Conservation (phyloP, 75 land plant genomes). For the Selaginella tamariscina region DNA sequence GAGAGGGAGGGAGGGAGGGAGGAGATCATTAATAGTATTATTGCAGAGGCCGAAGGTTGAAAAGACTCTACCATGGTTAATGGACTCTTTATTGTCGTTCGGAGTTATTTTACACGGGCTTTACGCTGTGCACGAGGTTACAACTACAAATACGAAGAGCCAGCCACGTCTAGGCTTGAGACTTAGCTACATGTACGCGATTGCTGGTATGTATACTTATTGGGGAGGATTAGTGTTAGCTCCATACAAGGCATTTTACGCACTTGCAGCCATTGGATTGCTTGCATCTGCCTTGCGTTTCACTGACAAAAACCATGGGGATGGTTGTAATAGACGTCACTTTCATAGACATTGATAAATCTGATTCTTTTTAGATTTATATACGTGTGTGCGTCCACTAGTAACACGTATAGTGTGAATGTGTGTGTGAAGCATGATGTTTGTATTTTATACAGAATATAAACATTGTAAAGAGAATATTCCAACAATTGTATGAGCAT, state of each 20-base stretch:
- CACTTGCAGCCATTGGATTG: slow-evolving; percentile 51
- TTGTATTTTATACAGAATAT: no score
- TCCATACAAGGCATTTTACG: slow-evolving; percentile 63
- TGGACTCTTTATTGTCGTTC: slow-evolving; percentile 61
- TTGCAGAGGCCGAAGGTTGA: slow-evolving; percentile 64
- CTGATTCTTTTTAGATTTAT: no score
- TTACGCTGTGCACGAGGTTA: slow-evolving; percentile 34
- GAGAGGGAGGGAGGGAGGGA: no score
- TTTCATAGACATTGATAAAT: slow-evolving; percentile 49
- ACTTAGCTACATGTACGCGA: slow-evolving; percentile 42
- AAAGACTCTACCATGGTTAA: slow-evolving; percentile 52
- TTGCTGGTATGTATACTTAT: slow-evolving; percentile 64
- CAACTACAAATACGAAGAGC: slow-evolving; percentile 15
- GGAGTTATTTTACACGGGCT: slow-evolving; percentile 77
- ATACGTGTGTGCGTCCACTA: no score
- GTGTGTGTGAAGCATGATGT: no score
- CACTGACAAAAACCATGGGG: slow-evolving; percentile 32
- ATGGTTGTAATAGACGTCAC: slow-evolving; percentile 49
- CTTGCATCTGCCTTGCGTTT: slow-evolving; percentile 35
- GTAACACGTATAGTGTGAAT: no score
- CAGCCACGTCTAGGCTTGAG: slow-evolving; percentile 24
- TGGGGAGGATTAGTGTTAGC: slow-evolving; percentile 48
- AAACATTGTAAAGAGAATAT: no score
- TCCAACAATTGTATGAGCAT: no score
- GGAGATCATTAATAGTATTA: background rate